Conservation (phyloP, 2,329 filamentous ascomycete species). For the Curvularia hawaiiensis region DNA sequence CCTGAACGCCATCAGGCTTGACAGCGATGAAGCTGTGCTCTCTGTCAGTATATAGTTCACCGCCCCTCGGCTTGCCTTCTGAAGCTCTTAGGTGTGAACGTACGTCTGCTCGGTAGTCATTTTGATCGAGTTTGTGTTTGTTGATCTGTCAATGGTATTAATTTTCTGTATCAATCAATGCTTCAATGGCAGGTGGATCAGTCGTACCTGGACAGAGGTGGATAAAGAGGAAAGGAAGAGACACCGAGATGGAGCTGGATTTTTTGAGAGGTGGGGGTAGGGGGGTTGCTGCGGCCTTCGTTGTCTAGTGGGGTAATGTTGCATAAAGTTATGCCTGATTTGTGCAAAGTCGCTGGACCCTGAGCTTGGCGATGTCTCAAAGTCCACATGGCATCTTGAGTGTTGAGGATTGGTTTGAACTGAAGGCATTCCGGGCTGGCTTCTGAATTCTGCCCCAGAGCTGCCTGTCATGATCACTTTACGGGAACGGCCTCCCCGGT, state of each 20-base stretch:
- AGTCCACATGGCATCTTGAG: slow-evolving; percentile 23
- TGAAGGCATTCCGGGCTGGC: slow-evolving; percentile 25
- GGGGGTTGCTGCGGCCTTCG: slow-evolving; percentile 17
- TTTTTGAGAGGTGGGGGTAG: slow-evolving; percentile 39
- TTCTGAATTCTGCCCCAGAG: slow-evolving; percentile 18
- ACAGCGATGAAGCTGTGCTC: slow-evolving; percentile 93
- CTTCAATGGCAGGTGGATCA: slow-evolving; percentile 48
- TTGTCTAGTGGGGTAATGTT: slow-evolving; percentile 17
- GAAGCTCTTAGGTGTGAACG: slow-evolving; percentile 46
- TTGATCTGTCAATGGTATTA: slow-evolving; percentile 46
- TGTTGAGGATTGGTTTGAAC: slow-evolving; percentile 5
- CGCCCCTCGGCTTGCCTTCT: slow-evolving; percentile 10
- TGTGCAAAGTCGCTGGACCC: slow-evolving; percentile 13
- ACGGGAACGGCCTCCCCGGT: slow-evolving; percentile 56
- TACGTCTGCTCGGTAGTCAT: slow-evolving; percentile 86
- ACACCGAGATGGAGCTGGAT: slow-evolving; percentile 26
- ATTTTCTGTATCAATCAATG: slow-evolving; percentile 56
- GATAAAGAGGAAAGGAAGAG: slow-evolving; percentile 11
- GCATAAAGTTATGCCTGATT: slow-evolving; percentile 17
- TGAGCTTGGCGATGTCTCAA: slow-evolving; percentile 19
- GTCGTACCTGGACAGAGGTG: slow-evolving; percentile 25
- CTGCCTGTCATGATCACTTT: slow-evolving; percentile 37
- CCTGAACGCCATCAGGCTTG: slow-evolving; percentile 99
- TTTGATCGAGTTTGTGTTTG: slow-evolving; percentile 39
- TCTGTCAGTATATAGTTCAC: slow-evolving; percentile 36